Evolutionary conservation across 805 yeast genomes (phyloP), one percentile per base, ranked within the genome.

Genomic region (Alloascoidea africana): DNA sequence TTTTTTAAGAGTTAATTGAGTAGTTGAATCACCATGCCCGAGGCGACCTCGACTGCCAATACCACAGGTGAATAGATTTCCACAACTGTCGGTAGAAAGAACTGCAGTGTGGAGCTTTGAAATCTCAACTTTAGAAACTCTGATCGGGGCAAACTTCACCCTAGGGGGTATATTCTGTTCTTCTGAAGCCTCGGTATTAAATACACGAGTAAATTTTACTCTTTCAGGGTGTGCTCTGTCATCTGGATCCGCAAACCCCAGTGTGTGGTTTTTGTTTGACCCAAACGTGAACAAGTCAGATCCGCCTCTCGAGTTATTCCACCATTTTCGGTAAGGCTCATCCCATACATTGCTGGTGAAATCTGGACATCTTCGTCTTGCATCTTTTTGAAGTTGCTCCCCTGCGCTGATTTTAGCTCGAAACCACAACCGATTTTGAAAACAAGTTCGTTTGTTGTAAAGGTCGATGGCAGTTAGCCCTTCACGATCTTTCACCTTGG

Each of bases 381-480:
- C 43, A 37, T 46, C 48, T 1, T 52, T 48, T 18, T 45, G 47
- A 35, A 44, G 33, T 16, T 44, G 44, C 4, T 11, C n/a, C 5
- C 6, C 37, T 34, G 34, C 27, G 16, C 8, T 19, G 17, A 5
- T 17, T 16, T 38, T 15, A 14, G 17, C 38, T 14, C 38, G n/a
- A 14, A 8, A 17, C 37, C 40, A 17, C n/a, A 17, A 17, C 37
- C 39, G 5, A 4, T 15, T 6, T 16, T 18, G 35, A 36, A 36
- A 5, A 40, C 38, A 43, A 34, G 39, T 50, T 43, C 50, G 51
- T 34, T 36, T 6, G 36, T 43, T 58, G 27, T 76, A 58, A 2
- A 84, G 54, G 48, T 84, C 91, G 41, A 83, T 55, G 0, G 96
- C 94, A 0, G 87, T 76, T 16, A 65, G 56, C 1, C 79, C 77